Base-by-base conservation (phyloP, 495 filamentous ascomycete genomes). In the Chaetomidium leptoderma region DNA sequence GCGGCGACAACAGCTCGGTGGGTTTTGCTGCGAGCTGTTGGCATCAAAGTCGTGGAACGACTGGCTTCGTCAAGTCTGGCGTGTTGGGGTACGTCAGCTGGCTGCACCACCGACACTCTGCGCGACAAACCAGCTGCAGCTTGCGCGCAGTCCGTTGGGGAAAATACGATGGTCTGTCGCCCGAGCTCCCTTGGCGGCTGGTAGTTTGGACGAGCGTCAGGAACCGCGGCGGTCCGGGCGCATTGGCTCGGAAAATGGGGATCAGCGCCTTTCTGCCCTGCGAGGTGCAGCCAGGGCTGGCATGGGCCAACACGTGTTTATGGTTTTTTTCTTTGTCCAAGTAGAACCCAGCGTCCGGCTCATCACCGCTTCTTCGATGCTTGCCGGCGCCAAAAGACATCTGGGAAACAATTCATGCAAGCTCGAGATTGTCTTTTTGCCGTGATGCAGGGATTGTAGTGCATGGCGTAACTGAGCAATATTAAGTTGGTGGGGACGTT, bases 211-310 rank as follows among this genome's bases (percentile, higher is more conserved):
- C 16, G 50, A 5, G 30, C 9, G 46, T n/a, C 19, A 24, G 19
- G 30, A 36, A 13, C 39, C 7, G 37, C 17, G 4, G 27, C 39
- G 9, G 27, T 23, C 17, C 16, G 27, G 19, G 23, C 17, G 53
- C 53, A 55, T 56, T 40, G 53, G 44, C 9, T 37, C 32, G 33
- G 43, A 39, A 47, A 56, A 56, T 56, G 32, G 53, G 19, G 53
- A 55, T 47, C 33, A 47, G 21, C 53, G 24, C 7, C 8, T 6
- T n/a, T 36, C 23, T 46, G 52, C 53, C 53, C 40, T 55, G 40
- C 24, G n/a, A 30, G 48, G 14, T 16, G 21, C 13, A 9, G 19
- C 13, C 14, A 14, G 35, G n/a, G 24, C n/a, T n/a, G 16, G 36
- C 30, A 26, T 9, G 33, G 32, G 19, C 42, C 33, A 49, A 33